Base-by-base conservation (phyloP, 805 yeast species). In the Candida dendrica region DNA sequence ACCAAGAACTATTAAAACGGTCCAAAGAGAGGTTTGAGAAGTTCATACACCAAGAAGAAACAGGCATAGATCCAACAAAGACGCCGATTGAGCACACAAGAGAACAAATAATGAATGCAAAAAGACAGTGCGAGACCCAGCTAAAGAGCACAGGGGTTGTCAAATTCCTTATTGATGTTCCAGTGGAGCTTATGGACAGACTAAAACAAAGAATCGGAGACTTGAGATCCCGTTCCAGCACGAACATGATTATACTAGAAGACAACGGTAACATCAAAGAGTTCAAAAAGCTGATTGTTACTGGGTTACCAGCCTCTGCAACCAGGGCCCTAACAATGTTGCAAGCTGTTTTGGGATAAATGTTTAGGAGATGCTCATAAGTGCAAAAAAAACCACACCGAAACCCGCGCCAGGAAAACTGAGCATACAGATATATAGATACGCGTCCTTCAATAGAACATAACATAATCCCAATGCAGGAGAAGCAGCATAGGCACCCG, bases 181-280 rank as follows among this genome's bases (percentile, higher is more conserved):
- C 55, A 6, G n/a, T 43, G 15, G 52, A 51, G n/a, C 33, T 15
- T 6, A 17, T 37, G 9, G 26, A 24, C 13, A 16, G 14, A 5
- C 14, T 41, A 3, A 24, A 19, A 8, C 22, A 22, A 14, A 19
- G n/a, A 4, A 36, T 51, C 22, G 46, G 43, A 18, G 55, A 51
- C 13, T 49, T 51, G 20, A 47, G 53, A 42, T 39, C 47, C 9
- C 34, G 41, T 7, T 47, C 55, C 1, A 42, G 44, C 22, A 45
- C 53, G 37, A 51, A 51, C 27, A 50, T 49, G 27, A 44, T 40
- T 18, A 40, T 51, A 9, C 49, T 41, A 3, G 53, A 51, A 13
- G 11, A 10, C 19, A 10, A 10, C 3, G 20, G 20, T 18, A 34
- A 40, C 9, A 45, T 42, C 4, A 22, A 24, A 10, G 19, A 10